phyloP scores from a whole-genome alignment of 768 basidiomycete species.

The Inosperma sp. region DNA sequence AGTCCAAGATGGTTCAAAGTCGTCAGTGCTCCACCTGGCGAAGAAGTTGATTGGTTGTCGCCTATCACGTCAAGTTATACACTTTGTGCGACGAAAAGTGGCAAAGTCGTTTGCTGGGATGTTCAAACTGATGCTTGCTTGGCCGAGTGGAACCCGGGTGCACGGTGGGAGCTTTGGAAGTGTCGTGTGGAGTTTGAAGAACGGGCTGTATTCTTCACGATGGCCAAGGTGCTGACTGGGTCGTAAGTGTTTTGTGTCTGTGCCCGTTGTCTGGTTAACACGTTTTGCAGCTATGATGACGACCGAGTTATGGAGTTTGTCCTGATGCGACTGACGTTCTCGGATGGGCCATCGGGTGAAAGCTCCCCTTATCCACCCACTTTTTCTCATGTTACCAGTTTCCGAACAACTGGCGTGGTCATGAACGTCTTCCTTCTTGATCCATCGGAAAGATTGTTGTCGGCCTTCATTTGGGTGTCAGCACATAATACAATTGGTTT shows the following conservation, averaged over 20 bases:
- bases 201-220: slow-evolving; percentile 66
- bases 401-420: slow-evolving; percentile 61
- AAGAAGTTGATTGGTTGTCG: slow-evolving; percentile 73
- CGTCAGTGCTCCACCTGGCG: slow-evolving; percentile 58
- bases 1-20: slow-evolving; percentile 58
- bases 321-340: slow-evolving; percentile 63
- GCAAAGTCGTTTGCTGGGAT: slow-evolving; percentile 76
- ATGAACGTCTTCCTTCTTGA: slow-evolving; percentile 78
- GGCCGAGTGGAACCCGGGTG: slow-evolving; percentile 64
- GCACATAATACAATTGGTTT: slow-evolving; percentile 52
- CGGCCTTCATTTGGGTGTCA: slow-evolving; percentile 67
- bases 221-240: slow-evolving; percentile 57
- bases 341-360: slow-evolving; percentile 42
- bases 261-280: background rate
- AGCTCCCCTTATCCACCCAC: slow-evolving; percentile 37
- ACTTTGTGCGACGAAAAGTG: slow-evolving; percentile 72
- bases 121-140: slow-evolving; percentile 56
- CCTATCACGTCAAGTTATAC: slow-evolving; percentile 73
- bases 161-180: slow-evolving; percentile 71
- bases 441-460: slow-evolving; percentile 53
- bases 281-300: slow-evolving; percentile 46
- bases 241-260: slow-evolving; percentile 36
- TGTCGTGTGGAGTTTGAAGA: slow-evolving; percentile 73
- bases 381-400: slow-evolving; percentile 58
- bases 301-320: slow-evolving; percentile 66